Evolutionary conservation across 768 basidiomycete species (phyloP), one percentile per base, ranked within the genome.

Genomic region (Phaeotremella skinneri): DNA sequence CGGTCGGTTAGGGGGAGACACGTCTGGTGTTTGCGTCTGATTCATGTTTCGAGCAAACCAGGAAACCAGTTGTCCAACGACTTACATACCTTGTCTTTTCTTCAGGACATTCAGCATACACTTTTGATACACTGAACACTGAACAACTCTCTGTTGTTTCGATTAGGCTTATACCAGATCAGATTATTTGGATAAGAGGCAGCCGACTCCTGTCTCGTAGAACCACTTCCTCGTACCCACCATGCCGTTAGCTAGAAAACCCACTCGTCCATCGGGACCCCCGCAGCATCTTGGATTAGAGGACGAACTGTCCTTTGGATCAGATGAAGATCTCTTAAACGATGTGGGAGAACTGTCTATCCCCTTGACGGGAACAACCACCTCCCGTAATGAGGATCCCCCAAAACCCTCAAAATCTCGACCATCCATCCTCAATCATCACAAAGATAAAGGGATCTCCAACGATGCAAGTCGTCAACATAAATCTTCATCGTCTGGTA

Each of bases 231-330:
- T n/a, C n/a, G n/a, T n/a, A n/a, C n/a, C 34, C 34, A 37, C 17
- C 34, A 37, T 37, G 34, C 34, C 34, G 34, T 7, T 17, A 7
- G 7, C 34, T 7, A 37, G 17, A 17, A 7, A 17, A 37, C 17
- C 34, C 34, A 37, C 34, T 37, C 7, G 34, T 7, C 34, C 34
- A 14, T 21, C 43, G 21, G 13, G 13, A 45, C 9, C 43, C 20
- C 13, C 6, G 7, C 11, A 13, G 20, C 13, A 50, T 37, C 50
- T 65, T 16, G 67, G 67, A 29, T 51, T 68, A 16, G 67, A 68
- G 39, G 67, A 68, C 42, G 67, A 68, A 56, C 37, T 68, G 4
- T 57, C 63, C 1, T 68, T 62, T 30, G 63, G 60, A 17, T 56
- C 61, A 13, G 63, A 68, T 23, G 66, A 67, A 49, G 66, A 67